phyloP scores from a whole-genome alignment of 345 rosid species.

The Gossypium thurberi region DNA sequence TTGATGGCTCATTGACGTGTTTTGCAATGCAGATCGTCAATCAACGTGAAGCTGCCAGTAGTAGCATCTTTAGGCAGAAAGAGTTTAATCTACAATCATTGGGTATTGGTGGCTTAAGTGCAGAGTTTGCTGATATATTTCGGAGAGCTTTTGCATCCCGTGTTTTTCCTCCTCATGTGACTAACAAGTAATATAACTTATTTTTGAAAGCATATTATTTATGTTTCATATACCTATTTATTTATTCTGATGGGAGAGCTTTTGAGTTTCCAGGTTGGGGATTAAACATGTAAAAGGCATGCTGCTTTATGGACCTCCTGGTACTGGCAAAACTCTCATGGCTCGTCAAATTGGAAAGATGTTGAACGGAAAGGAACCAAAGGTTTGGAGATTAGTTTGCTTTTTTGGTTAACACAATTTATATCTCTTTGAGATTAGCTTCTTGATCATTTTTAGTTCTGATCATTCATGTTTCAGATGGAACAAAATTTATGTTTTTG shows the following conservation, averaged over 20 bases:
- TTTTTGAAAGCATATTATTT: slow-evolving; percentile 15
- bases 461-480: neutral
- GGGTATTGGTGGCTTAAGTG: slow-evolving; percentile 97
- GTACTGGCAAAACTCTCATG: slow-evolving; percentile 97
- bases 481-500: neutral
- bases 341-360: slow-evolving; percentile 99
- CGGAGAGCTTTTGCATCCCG: slow-evolving; percentile 99
- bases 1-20: slow-evolving; percentile 4
- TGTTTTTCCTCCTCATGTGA: slow-evolving; percentile 95
- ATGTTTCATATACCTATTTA: slow-evolving; percentile 3
- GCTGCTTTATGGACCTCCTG: slow-evolving; percentile 98
- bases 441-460: slow-evolving; percentile 43
- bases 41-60: slow-evolving; percentile 96
- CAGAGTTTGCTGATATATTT: slow-evolving; percentile 94
- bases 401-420: slow-evolving; percentile 29
- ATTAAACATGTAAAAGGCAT: slow-evolving; percentile 96
- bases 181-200: slow-evolving; percentile 56
- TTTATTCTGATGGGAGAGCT: slow-evolving; percentile 14
- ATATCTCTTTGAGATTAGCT: neutral
- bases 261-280: slow-evolving; percentile 72
- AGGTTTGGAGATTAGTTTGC: slow-evolving; percentile 69
- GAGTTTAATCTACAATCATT: slow-evolving; percentile 88
- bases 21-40: slow-evolving; percentile 58
- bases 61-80: slow-evolving; percentile 85
- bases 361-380: slow-evolving; percentile 97